Evolutionary conservation across 2,329 filamentous ascomycete species (phyloP).

Genomic region (Torrubiellomyces zombiae): DNA sequence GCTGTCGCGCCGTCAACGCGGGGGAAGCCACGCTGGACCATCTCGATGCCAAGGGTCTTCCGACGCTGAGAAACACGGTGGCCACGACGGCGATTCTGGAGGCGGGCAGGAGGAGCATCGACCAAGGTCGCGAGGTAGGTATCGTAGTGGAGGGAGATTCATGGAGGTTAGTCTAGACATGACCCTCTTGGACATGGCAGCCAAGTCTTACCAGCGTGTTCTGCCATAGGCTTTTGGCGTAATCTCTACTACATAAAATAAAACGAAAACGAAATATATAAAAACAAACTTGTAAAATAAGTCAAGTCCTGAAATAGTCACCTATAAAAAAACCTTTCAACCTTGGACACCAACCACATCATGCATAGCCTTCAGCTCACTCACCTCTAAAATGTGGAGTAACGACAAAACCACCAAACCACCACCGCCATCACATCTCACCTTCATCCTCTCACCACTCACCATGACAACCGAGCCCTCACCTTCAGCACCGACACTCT

Average conservation of each 20-base stretch:
- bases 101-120: constrained; percentile 68
- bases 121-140: constrained; percentile 62
- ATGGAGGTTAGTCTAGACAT: constrained; percentile 45
- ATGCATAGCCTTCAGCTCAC: constrained; percentile 32
- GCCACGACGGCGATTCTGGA: constrained; percentile 85
- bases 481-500: constrained; percentile 45
- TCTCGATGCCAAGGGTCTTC: constrained; percentile 64
- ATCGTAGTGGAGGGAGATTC: constrained; percentile 49
- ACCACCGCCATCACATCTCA: constrained; percentile 1
- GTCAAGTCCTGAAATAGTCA: no score
- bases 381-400: constrained; percentile 48
- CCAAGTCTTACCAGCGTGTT: no score
- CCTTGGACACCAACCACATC: constrained; percentile 45
- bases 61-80: constrained; percentile 76
- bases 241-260: no score
- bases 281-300: constrained; percentile 1
- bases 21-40: constrained; percentile 55
- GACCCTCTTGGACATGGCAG: no score
- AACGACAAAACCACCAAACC: not conserved
- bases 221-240: no score
- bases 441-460: not conserved
- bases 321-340: constrained; percentile 37
- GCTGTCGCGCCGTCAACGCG: constrained; percentile 61
- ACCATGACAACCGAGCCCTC: constrained; percentile 12
- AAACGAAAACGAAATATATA: no score